phyloP scores from a whole-genome alignment of 257 asterid genomes.

The Solanum pennellii region DNA sequence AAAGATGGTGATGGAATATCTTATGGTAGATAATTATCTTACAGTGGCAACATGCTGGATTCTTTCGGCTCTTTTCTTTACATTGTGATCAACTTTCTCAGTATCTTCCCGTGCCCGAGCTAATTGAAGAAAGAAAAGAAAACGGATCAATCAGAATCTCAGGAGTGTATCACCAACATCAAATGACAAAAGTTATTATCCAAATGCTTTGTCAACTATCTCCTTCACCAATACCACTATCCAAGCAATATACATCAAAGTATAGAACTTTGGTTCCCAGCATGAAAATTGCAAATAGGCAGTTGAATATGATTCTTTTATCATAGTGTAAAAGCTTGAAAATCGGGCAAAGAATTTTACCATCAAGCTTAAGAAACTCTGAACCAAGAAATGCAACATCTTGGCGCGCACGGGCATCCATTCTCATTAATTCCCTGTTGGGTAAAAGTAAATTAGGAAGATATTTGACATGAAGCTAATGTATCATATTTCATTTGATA shows the following conservation, averaged over 20 bases:
- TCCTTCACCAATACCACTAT: neutral
- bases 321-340: neutral
- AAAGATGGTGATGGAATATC: neutral
- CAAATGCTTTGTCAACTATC: neutral
- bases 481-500: neutral
- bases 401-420: slow-evolving; percentile 89
- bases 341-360: slow-evolving; percentile 24
- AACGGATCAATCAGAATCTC: neutral
- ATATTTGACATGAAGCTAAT: neutral
- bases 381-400: slow-evolving; percentile 87
- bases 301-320: neutral
- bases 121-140: slow-evolving; percentile 17
- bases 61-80: slow-evolving; percentile 82
- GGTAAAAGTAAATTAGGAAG: slow-evolving; percentile 2
- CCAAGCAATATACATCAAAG: neutral
- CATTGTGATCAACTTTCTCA: slow-evolving; percentile 63
- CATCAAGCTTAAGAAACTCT: slow-evolving; percentile 91
- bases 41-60: slow-evolving; percentile 78
- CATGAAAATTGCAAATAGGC: neutral
- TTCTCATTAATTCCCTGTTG: slow-evolving; percentile 61
- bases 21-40: slow-evolving; percentile 9
- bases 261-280: neutral
- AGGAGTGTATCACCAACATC: neutral
- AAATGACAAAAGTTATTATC: neutral
- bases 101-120: slow-evolving; percentile 94